These are phyloP conservation scores for Cadophora gregata DNA, from an alignment of 2,329 filamentous ascomycete species.

Conservation along the genomic window DNA sequence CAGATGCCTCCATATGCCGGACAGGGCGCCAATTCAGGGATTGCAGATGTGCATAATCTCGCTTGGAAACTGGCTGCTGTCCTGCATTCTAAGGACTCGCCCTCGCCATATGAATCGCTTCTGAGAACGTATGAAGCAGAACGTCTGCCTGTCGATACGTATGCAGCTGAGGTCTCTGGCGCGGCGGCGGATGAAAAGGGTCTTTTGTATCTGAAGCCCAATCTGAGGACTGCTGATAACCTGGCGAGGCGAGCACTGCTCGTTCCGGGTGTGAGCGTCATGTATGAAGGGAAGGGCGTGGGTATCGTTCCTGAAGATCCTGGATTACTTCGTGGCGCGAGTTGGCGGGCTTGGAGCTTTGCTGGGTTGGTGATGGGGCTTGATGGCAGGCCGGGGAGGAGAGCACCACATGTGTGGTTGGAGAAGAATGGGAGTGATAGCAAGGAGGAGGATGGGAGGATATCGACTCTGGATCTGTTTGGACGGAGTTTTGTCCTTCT, in stretches of 20 bases:
- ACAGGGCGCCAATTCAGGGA: conserved; percentile 48
- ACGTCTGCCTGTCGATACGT: conserved; percentile 45
- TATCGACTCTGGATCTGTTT: conserved; percentile 45
- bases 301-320: conserved; percentile 23
- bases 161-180: conserved; percentile 25
- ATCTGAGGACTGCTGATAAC: not conserved
- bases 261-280: not conserved
- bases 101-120: conserved; percentile 28
- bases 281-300: not conserved
- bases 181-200: conserved; percentile 28
- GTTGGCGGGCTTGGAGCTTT: conserved; percentile 41
- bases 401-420: conserved; percentile 45
- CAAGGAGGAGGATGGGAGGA: conserved; percentile 16
- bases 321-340: conserved; percentile 16
- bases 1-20: conserved; percentile 54
- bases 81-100: conserved; percentile 24
- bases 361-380: conserved; percentile 38
- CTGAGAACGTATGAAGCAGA: conserved; percentile 50
- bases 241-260: conserved; percentile 16
- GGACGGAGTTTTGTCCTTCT: conserved; percentile 42
- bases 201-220: conserved; percentile 17
- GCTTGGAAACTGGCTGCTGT: conserved; percentile 51
- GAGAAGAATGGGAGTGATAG: too few species aligned
- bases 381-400: conserved; percentile 42
- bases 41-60: conserved; percentile 50